Conservation (phyloP, 257 asterid species). For the Solanum microdontum region DNA sequence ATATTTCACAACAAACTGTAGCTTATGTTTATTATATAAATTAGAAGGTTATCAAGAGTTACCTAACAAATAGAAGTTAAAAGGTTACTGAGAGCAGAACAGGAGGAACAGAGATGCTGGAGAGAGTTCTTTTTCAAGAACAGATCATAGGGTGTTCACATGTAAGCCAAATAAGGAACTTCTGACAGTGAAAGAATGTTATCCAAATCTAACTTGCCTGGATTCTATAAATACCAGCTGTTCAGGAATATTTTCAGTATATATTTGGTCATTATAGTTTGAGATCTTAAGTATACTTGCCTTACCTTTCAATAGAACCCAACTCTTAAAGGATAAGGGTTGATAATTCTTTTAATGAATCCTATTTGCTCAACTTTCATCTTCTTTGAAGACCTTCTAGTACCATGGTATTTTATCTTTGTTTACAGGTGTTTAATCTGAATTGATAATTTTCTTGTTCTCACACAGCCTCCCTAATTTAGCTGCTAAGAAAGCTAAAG, state of each 20-base stretch:
- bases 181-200: not conserved
- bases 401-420: not conserved
- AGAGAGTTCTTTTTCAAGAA: not conserved
- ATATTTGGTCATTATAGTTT: not conserved
- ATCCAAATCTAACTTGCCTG: not conserved
- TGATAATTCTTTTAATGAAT: not conserved
- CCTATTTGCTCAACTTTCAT: not conserved
- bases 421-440: not conserved
- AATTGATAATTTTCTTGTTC: not conserved
- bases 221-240: not conserved
- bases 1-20: not conserved
- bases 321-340: not conserved
- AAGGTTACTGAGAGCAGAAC: not conserved
- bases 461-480: not conserved
- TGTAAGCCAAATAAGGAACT: not conserved
- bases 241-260: not conserved
- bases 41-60: not conserved
- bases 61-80: not conserved
- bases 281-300: not conserved
- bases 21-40: not conserved
- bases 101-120: not conserved
- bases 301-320: not conserved
- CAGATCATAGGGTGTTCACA: not conserved
- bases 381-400: not conserved
- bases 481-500: not conserved